These are phyloP conservation scores for Clarireedia hainanense DNA, from an alignment of 2,329 filamentous ascomycete genomes.

Conservation along the genomic window DNA sequence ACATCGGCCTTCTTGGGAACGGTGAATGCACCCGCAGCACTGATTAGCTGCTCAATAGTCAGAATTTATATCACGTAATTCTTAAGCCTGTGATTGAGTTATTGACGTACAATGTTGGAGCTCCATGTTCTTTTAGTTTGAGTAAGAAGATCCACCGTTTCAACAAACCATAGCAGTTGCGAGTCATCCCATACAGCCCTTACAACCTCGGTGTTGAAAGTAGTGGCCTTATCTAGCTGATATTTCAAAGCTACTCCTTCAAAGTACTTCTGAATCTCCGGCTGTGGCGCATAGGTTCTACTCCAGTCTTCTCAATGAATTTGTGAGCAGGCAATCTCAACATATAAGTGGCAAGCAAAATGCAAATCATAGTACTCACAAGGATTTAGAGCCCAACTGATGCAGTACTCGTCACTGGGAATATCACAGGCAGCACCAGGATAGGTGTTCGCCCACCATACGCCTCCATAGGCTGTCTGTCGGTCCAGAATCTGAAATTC, in stretches of 20 bases:
- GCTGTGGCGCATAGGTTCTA: neutral
- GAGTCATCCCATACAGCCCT: neutral
- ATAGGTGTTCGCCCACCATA: conserved; percentile 1
- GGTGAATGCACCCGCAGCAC: neutral
- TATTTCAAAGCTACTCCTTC: conserved; percentile 1
- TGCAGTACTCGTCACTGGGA: neutral
- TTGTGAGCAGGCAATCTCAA: too few relatives aligned
- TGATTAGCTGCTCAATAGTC: neutral
- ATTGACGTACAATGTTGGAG: neutral
- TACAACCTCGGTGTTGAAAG: conserved; percentile 1
- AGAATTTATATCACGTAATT: neutral
- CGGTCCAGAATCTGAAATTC: conserved; percentile 2
- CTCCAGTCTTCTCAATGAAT: neutral
- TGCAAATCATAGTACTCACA: neutral
- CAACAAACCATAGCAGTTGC: neutral
- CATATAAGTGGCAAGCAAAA: neutral
- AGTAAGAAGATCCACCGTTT: neutral
- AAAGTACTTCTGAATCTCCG: conserved; percentile 3
- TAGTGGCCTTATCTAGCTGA: neutral
- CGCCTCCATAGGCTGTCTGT: neutral
- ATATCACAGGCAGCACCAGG: conserved; percentile 2
- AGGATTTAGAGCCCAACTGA: conserved; percentile 2
- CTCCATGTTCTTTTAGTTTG: neutral
- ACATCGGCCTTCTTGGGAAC: conserved; percentile 1
- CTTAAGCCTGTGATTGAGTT: neutral